A percentile compares a stretch with the other conserved stretches of the same genome.
phyloP scores from a whole-genome alignment of 2,329 filamentous ascomycete genomes.

The Alternaria sp. region DNA sequence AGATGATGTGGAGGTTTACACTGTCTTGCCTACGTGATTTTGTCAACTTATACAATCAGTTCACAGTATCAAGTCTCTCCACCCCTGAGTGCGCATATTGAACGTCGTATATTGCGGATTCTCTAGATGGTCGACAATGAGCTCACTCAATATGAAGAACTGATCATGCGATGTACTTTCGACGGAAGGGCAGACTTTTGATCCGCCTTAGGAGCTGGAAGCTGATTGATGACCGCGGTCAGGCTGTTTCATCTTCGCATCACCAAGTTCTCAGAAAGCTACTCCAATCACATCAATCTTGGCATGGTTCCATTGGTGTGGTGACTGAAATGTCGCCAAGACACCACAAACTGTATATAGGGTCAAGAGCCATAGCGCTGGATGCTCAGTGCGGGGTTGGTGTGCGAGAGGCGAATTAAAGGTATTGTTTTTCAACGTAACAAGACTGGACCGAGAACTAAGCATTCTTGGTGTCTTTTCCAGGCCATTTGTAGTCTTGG shows the following conservation, averaged over 20 bases:
- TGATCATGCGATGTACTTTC: constrained; percentile 26
- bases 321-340: constrained; percentile 28
- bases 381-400: constrained; percentile 27
- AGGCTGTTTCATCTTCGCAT: constrained; percentile 19
- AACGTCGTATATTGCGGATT: constrained; percentile 24
- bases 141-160: constrained; percentile 15
- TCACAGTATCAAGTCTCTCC: neutral
- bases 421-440: constrained; percentile 8
- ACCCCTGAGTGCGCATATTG: constrained; percentile 1
- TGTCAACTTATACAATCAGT: neutral
- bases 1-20: neutral
- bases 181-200: constrained; percentile 28
- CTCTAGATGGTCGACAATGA: constrained; percentile 17
- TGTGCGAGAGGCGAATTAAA: constrained; percentile 24
- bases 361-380: constrained; percentile 22
- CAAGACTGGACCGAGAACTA: constrained; percentile 11
- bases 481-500: constrained; percentile 30
- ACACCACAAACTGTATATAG: constrained; percentile 28
- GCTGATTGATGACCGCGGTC: constrained; percentile 9
- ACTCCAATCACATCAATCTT: constrained; percentile 16
- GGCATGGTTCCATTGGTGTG: constrained; percentile 9
- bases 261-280: constrained; percentile 14
- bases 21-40: neutral
- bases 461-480: constrained; percentile 29
- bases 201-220: constrained; percentile 26